Evolutionary conservation across 2,329 filamentous ascomycete species (phyloP).

Genomic region (Trichoderma asperellum): DNA sequence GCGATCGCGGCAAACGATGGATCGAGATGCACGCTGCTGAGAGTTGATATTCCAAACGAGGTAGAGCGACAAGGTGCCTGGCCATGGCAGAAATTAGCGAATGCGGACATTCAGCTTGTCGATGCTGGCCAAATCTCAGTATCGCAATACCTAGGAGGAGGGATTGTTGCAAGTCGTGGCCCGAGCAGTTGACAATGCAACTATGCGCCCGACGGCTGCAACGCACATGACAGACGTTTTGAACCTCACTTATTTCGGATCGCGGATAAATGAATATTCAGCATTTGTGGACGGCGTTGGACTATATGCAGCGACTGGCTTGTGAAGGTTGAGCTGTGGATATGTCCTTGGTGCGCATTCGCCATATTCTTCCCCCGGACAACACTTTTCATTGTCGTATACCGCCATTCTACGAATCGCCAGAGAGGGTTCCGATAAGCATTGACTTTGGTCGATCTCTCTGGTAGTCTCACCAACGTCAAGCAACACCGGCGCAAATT

Average conservation of each 20-base stretch:
- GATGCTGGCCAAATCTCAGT: neutral
- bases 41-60: neutral
- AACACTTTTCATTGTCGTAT: neutral
- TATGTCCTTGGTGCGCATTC: neutral
- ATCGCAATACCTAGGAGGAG: neutral
- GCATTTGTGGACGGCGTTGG: neutral
- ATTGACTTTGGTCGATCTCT: neutral
- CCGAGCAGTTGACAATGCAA: neutral
- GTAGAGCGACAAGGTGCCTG: neutral
- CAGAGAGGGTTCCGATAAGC: too few species aligned
- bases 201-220: neutral
- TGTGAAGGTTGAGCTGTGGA: neutral
- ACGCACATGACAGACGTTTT: neutral
- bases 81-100: neutral
- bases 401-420: neutral
- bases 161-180: neutral
- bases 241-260: neutral
- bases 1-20: conserved; percentile 1
- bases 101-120: neutral
- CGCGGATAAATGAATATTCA: conserved; percentile 1
- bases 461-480: neutral
- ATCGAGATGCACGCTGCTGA: neutral
- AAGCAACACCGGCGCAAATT: neutral
- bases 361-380: neutral
- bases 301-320: neutral